Evolutionary conservation across 352 stramenopile genomes (phyloP), one percentile per base, ranked within the genome.

Genomic region (Achlya hypogyna): DNA sequence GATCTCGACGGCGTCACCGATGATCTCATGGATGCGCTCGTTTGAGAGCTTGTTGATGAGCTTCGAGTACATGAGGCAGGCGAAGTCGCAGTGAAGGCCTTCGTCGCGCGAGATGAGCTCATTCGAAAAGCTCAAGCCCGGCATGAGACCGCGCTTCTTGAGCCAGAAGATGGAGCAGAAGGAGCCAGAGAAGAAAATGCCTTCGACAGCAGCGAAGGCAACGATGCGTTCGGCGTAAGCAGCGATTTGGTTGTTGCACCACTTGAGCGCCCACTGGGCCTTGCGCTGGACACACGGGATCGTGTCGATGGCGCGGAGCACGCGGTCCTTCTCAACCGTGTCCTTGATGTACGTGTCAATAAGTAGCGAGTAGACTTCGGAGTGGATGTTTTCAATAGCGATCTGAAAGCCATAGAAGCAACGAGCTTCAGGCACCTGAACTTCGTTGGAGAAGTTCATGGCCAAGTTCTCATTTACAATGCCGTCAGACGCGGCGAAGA

Each of bases 361-460:
- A n/a, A 99, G 82, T 23, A 99, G 85, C 69, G 88, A 98, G 79
- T 99, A 99, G 18, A 99, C 97, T 78, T 99, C 97, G 53, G 87
- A 97, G 84, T 99, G 97, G 76, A 99, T 99, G 80, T 99, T 99
- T 76, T 99, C 97, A 51, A 99, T 98, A 28, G 97, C 97, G 75
- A 99, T 99, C 84, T 99, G 97, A 76, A 99, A 99, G 47, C 97
- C 96, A 74, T 99, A 99, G 75, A 99, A 99, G 80, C 95, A 98
- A 12, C 96, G 87, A 52, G 97, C 97, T 77, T 99, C 97, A 0
- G 95, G 83, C 25, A 96, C 84, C 71, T 98, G 96, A 59, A 99
- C 92, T 75, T 99, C 96, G 47, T 91, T 98, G 71, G 84, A 96
- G 71, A 99, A 99, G 83, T 99, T 99, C 77, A 97, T 95, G 28